Conservation (phyloP, 2,329 filamentous ascomycete species). For the Berkeleyomyces basicola region DNA sequence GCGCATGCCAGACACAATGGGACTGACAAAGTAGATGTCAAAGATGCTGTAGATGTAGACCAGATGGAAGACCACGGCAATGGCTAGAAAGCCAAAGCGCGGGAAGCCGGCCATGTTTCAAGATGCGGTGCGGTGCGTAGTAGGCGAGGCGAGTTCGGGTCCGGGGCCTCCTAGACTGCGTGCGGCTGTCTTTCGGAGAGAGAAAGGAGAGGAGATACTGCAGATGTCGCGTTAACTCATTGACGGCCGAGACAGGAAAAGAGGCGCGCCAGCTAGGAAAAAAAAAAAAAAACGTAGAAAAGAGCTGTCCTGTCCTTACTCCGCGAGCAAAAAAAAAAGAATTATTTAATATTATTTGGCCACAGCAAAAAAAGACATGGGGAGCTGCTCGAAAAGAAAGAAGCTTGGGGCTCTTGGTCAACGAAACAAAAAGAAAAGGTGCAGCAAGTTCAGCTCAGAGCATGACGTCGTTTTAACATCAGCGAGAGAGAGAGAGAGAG, state of each 20-base stretch:
- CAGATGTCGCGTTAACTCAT: neutral
- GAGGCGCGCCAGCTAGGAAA: neutral
- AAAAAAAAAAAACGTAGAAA: too few relatives aligned
- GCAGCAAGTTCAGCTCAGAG: neutral
- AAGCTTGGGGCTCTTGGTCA: neutral
- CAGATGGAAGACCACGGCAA: conserved; percentile 83
- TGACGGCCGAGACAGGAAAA: neutral
- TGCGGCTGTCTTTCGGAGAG: neutral
- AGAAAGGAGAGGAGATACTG: neutral
- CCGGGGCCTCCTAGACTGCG: neutral
- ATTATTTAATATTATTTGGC: neutral
- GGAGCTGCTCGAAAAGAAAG: neutral
- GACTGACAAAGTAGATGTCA: conserved; percentile 96
- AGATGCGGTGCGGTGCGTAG: neutral
- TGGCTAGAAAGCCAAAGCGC: conserved; percentile 69
- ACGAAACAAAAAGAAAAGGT: neutral
- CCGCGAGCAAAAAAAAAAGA: neutral
- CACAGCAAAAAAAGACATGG: neutral
- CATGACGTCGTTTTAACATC: neutral
- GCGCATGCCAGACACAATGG: conserved; percentile 90
- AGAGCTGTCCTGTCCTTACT: neutral
- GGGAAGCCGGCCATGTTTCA: conserved; percentile 15
- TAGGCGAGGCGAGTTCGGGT: neutral
- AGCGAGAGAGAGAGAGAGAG: neutral
- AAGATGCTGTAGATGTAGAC: conserved; percentile 94